Conservation (phyloP, 2,329 filamentous ascomycete genomes). For the Verticillium albo-atrum region DNA sequence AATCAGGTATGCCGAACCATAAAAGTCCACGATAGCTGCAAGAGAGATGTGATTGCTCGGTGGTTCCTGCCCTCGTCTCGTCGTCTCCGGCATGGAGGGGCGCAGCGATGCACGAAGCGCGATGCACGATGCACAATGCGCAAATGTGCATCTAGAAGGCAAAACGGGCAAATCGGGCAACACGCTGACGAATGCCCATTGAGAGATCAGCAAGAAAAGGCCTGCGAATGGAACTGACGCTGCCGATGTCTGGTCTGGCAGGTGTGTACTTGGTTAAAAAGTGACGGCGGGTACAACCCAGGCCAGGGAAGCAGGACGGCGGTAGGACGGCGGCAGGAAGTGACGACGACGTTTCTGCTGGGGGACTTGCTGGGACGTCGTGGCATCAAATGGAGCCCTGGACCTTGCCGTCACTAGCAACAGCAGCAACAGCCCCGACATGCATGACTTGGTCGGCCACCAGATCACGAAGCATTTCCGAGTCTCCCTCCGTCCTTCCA, state of each 20-base stretch:
- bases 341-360: neutral
- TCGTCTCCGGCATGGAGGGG: too few relatives aligned
- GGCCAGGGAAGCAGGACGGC: neutral
- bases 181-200: neutral
- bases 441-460: neutral
- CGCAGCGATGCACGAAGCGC: neutral
- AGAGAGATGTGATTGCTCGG: neutral
- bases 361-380: too few relatives aligned
- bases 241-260: too few relatives aligned
- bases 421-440: too few relatives aligned
- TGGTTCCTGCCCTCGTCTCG: neutral
- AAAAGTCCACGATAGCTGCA: neutral
- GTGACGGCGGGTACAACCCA: neutral
- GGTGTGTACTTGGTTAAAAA: too few relatives aligned
- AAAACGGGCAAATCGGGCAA: neutral
- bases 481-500: neutral
- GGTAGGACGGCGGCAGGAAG: neutral
- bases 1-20: neutral
- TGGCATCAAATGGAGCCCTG: neutral
- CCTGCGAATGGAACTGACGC: neutral
- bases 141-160: too few relatives aligned
- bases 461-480: neutral
- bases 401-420: neutral
- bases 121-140: neutral
- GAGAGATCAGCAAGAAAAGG: neutral